These are phyloP conservation scores for Scheffersomyces insectosa DNA, from an alignment of 1,139 yeast genomes.

Conservation along the genomic window DNA sequence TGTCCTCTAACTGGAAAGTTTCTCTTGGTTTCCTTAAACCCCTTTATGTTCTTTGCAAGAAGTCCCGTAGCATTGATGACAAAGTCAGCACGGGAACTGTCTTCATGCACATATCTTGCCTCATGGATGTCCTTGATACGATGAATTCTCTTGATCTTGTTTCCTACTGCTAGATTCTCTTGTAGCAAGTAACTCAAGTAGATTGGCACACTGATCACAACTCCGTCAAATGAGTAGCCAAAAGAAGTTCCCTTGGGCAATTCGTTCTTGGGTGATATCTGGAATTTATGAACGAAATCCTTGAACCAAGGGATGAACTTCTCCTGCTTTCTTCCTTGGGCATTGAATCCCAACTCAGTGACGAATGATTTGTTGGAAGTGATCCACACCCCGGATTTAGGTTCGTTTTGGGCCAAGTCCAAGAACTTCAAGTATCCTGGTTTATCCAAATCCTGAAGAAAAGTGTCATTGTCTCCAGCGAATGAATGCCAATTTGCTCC, in stretches of 20 bases:
- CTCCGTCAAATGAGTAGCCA: conserved; percentile 47
- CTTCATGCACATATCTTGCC: conserved; percentile 11
- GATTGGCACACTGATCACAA: conserved; percentile 50
- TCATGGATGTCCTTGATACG: conserved; percentile 10
- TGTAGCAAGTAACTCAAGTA: conserved; percentile 48
- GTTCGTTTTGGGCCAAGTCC: conserved; percentile 40
- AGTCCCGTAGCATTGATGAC: conserved; percentile 51
- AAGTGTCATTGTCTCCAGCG: conserved; percentile 32
- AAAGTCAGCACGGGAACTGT: conserved; percentile 31
- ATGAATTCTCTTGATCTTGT: conserved; percentile 29
- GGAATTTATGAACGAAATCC: conserved; percentile 35
- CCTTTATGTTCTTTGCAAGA: conserved; percentile 31
- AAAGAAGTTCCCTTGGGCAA: conserved; percentile 31
- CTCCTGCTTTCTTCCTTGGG: conserved; percentile 11
- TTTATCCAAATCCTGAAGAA: conserved; percentile 37
- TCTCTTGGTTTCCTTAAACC: conserved; percentile 28
- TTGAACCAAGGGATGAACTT: conserved; percentile 47
- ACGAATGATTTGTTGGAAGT: conserved; percentile 27
- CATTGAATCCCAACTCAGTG: conserved; percentile 26
- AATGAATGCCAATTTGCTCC: conserved; percentile 52
- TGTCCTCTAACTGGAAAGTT: conserved; percentile 41
- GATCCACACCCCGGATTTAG: conserved; percentile 47
- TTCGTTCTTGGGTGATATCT: conserved; percentile 25
- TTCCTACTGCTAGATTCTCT: conserved; percentile 40
- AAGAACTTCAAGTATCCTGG: conserved; percentile 41